A percentile compares a stretch with the other conserved stretches of the same genome.
These are phyloP conservation scores for Penstemon newberryi DNA, from an alignment of 257 asterid species.

Conservation along the genomic window DNA sequence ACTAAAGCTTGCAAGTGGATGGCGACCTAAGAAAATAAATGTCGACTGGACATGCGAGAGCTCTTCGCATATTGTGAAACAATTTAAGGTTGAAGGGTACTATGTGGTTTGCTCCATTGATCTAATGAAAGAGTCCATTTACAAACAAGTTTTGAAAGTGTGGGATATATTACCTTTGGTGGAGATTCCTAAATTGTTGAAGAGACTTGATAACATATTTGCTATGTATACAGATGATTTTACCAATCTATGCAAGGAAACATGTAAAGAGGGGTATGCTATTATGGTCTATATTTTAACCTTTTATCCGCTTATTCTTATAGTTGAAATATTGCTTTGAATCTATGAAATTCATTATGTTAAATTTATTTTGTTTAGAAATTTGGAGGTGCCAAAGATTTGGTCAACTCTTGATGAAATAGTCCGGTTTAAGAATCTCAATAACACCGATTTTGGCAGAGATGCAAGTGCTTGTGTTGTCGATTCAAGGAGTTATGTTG, in stretches of 20 bases:
- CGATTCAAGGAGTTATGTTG: slow-evolving; percentile 41
- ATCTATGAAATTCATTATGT: background rate
- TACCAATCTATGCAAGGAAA: slow-evolving; percentile 46
- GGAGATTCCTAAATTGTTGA: slow-evolving; percentile 44
- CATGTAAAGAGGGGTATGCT: slow-evolving; percentile 48
- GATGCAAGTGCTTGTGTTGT: slow-evolving; percentile 23
- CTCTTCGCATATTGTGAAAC: slow-evolving; percentile 44
- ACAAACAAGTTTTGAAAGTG: slow-evolving; percentile 54
- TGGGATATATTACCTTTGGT: slow-evolving; percentile 56
- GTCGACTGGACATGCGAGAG: slow-evolving; percentile 46
- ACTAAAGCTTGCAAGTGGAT: slow-evolving; percentile 58
- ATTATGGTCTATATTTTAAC: background rate
- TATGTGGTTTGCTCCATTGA: slow-evolving; percentile 54
- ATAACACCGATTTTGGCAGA: slow-evolving; percentile 4
- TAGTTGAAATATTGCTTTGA: background rate
- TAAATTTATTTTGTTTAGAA: slow-evolving; percentile 32
- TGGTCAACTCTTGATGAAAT: slow-evolving; percentile 45
- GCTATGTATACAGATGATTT: slow-evolving; percentile 51
- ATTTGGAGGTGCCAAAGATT: slow-evolving; percentile 52
- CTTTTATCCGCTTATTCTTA: background rate
- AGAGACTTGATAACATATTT: slow-evolving; percentile 49
- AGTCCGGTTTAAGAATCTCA: slow-evolving; percentile 35
- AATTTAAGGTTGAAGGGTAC: slow-evolving; percentile 46
- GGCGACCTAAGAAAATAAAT: slow-evolving; percentile 60
- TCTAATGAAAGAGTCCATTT: slow-evolving; percentile 38